These are phyloP conservation scores for Saccharomycopsis crataegensis DNA, from an alignment of 1,139 yeast genomes.

Conservation along the genomic window DNA sequence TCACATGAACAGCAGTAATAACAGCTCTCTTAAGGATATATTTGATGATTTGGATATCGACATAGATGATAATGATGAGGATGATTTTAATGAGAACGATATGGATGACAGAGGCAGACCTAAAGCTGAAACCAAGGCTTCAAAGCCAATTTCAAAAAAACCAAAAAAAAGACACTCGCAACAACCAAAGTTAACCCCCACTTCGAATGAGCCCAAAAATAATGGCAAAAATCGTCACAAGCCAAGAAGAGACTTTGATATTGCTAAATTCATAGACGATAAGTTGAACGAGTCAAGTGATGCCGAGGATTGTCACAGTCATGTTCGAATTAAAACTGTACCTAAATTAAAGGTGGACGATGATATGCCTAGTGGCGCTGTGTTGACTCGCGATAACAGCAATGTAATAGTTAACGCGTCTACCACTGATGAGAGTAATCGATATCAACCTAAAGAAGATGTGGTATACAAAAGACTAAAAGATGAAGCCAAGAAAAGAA, in stretches of 20 bases:
- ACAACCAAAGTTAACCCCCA: too few relatives aligned
- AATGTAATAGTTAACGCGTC: not conserved
- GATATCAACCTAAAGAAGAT: not conserved
- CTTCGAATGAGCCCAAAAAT: not conserved
- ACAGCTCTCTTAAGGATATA: not conserved
- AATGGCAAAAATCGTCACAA: not conserved
- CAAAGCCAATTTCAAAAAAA: not conserved
- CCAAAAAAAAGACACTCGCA: not conserved
- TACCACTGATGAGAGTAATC: not conserved
- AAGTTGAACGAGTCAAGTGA: not conserved
- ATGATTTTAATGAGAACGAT: not conserved
- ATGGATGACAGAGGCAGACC: not conserved
- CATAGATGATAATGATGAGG: not conserved
- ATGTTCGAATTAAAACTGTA: not conserved
- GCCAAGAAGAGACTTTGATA: not conserved
- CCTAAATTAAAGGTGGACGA: too few relatives aligned
- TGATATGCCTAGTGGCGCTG: too few relatives aligned
- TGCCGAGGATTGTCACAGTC: not conserved
- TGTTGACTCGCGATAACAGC: too few relatives aligned
- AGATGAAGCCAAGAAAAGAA: not conserved
- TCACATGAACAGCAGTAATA: too few relatives aligned
- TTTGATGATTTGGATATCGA: not conserved
- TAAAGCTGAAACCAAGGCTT: not conserved
- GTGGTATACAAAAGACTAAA: not conserved
- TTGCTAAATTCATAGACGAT: conserved; percentile 1